Evolutionary conservation across 192 early-diverging fungal species (phyloP).

Genomic region (Phlyctochytrium planicorne): DNA sequence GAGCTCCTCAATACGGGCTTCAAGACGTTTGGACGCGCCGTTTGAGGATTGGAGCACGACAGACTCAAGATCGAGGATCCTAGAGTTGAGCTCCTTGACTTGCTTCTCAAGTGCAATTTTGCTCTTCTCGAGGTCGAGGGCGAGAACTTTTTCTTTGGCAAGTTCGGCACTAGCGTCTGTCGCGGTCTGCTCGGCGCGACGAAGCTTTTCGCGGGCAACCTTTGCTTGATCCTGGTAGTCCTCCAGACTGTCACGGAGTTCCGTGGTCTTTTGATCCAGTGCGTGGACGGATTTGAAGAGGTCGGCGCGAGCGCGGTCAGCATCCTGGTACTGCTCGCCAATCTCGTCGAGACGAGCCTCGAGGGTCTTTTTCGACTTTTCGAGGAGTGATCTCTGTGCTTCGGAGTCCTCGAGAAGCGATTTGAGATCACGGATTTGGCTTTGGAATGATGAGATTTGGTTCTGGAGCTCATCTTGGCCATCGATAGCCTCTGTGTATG

Average conservation of each 20-base stretch:
- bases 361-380: constrained; percentile 68
- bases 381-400: constrained; percentile 60
- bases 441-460: constrained; percentile 51
- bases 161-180: constrained; percentile 68
- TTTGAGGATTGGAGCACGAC: constrained; percentile 52
- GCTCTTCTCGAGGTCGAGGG: constrained; percentile 54
- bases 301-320: constrained; percentile 65
- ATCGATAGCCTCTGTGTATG: constrained; percentile 60
- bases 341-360: constrained; percentile 77
- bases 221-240: constrained; percentile 71
- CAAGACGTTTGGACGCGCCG: constrained; percentile 55
- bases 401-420: constrained; percentile 67
- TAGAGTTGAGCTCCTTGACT: constrained; percentile 74
- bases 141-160: constrained; percentile 62
- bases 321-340: constrained; percentile 63
- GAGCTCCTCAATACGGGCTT: constrained; percentile 64
- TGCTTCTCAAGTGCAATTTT: constrained; percentile 78
- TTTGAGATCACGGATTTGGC: constrained; percentile 61
- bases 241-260: constrained; percentile 69
- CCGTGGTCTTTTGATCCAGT: constrained; percentile 72
- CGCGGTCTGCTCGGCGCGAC: constrained; percentile 65
- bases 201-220: constrained; percentile 64
- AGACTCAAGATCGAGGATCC: constrained; percentile 76
- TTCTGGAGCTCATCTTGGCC: constrained; percentile 63
- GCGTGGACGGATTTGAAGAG: constrained; percentile 67